These are phyloP conservation scores for Moelleriella libera DNA, from an alignment of 2,329 filamentous ascomycete species.

Conservation along the genomic window DNA sequence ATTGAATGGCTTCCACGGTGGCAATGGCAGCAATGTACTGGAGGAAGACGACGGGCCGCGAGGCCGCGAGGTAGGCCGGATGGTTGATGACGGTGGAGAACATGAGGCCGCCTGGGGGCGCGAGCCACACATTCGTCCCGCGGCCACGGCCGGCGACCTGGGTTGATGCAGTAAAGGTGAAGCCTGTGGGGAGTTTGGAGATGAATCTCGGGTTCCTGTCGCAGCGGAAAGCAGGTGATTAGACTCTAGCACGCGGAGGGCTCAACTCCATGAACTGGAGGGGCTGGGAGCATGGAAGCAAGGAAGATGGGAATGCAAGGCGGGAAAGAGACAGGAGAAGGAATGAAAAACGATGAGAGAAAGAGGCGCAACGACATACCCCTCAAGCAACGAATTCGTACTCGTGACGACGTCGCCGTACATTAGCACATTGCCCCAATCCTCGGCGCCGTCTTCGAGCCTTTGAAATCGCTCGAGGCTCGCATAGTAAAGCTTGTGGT, in stretches of 20 bases:
- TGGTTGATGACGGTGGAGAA: slow-evolving; percentile 85
- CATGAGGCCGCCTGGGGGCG: slow-evolving; percentile 71
- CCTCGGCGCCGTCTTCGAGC: slow-evolving; percentile 37
- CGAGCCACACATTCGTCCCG: slow-evolving; percentile 89
- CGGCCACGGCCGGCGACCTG: slow-evolving; percentile 81
- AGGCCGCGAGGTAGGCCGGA: slow-evolving; percentile 53
- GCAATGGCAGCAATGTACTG: slow-evolving; percentile 89
- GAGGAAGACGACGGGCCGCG: slow-evolving; percentile 76
- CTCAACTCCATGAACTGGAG: no score
- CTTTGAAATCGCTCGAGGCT: slow-evolving; percentile 54
- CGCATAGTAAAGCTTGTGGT: slow-evolving; percentile 65
- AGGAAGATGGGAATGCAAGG: not conserved
- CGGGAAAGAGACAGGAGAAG: no score
- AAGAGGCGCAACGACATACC: slow-evolving; percentile 30
- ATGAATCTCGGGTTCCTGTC: slow-evolving; percentile 63
- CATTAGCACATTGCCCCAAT: slow-evolving; percentile 66
- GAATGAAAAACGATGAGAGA: not conserved
- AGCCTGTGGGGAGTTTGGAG: slow-evolving; percentile 65
- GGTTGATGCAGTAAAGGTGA: slow-evolving; percentile 74
- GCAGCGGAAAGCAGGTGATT: not conserved
- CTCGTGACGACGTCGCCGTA: slow-evolving; percentile 90
- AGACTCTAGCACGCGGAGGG: no score
- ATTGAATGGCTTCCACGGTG: slow-evolving; percentile 68
- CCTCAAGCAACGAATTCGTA: slow-evolving; percentile 86
- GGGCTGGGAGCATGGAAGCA: not conserved